These are phyloP conservation scores for Ceratocystis huliohia DNA, from an alignment of 2,329 filamentous ascomycete species.

Conservation along the genomic window DNA sequence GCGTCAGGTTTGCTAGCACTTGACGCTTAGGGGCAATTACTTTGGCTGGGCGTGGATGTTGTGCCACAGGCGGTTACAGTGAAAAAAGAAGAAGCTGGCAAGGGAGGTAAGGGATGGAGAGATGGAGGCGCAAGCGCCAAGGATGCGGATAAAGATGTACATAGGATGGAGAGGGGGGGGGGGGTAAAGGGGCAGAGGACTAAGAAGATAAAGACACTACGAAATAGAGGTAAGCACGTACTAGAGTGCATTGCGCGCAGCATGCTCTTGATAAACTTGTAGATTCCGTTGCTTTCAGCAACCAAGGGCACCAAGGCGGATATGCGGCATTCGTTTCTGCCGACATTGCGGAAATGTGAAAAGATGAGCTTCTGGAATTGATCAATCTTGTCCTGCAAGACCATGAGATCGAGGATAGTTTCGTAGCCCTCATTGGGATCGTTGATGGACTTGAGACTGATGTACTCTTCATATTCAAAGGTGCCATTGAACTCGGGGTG, in stretches of 20 bases:
- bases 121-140: no score
- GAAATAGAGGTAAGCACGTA: constrained; percentile 33
- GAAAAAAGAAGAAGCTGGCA: neutral
- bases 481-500: constrained; percentile 97
- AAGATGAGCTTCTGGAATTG: constrained; percentile 98
- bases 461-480: constrained; percentile 98
- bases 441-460: constrained; percentile 94
- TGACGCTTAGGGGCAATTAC: no score
- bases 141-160: no score
- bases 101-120: no score
- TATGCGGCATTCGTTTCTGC: constrained; percentile 94
- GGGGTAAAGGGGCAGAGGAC: no score
- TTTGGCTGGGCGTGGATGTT: no score
- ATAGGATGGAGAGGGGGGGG: no score
- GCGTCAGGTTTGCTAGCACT: no score
- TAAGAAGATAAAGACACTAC: no score
- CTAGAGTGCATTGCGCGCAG: constrained; percentile 92
- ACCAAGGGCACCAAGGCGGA: constrained; percentile 86
- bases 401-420: constrained; percentile 94
- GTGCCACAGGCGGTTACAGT: neutral
- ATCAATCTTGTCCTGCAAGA: constrained; percentile 94
- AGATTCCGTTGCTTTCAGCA: constrained; percentile 96
- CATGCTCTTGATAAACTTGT: constrained; percentile 99
- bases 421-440: constrained; percentile 97
- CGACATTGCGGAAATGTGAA: constrained; percentile 81